phyloP scores from a whole-genome alignment of 2,329 filamentous ascomycete genomes.

The Claviceps pazoutovae region DNA sequence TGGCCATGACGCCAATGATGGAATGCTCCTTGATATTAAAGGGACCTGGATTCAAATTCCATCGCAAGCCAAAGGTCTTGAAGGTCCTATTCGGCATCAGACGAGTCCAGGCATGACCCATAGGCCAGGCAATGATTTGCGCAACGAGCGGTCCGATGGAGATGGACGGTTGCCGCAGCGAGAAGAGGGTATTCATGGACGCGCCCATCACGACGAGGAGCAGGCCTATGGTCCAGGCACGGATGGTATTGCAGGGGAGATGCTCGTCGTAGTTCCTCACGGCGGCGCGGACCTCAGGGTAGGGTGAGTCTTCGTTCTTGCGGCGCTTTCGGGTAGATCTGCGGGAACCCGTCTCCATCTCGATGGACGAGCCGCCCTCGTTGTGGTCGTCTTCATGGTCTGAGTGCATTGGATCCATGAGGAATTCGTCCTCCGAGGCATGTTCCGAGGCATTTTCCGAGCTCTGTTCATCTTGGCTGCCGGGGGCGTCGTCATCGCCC shows the following conservation, averaged over 20 bases:
- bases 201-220: constrained; percentile 41
- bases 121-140: constrained; percentile 49
- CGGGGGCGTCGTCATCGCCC: constrained; percentile 27
- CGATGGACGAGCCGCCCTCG: constrained; percentile 6
- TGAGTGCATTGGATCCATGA: constrained; percentile 39
- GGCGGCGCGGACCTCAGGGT: constrained; percentile 51
- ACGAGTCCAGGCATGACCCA: constrained; percentile 47
- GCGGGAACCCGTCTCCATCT: constrained; percentile 7
- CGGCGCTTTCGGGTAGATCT: constrained; percentile 18
- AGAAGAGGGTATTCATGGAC: constrained; percentile 50
- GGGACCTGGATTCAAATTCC: constrained; percentile 50
- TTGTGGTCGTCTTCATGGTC: constrained; percentile 10
- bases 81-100: constrained; percentile 37
- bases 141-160: constrained; percentile 46
- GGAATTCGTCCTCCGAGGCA: constrained; percentile 25
- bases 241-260: constrained; percentile 50
- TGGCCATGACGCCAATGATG: constrained; percentile 57
- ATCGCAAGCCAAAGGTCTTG: constrained; percentile 36
- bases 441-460: constrained; percentile 38
- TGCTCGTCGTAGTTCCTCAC: constrained; percentile 52
- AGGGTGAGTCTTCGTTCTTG: constrained; percentile 46
- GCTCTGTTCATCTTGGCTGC: constrained; percentile 30
- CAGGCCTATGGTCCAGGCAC: constrained; percentile 51
- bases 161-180: constrained; percentile 46
- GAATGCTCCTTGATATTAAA: constrained; percentile 60